A percentile compares a stretch with the other conserved stretches of the same genome.
These are phyloP conservation scores for Durusdinium trenchii DNA, from an alignment of 73 alveolate species.

Conservation along the genomic window DNA sequence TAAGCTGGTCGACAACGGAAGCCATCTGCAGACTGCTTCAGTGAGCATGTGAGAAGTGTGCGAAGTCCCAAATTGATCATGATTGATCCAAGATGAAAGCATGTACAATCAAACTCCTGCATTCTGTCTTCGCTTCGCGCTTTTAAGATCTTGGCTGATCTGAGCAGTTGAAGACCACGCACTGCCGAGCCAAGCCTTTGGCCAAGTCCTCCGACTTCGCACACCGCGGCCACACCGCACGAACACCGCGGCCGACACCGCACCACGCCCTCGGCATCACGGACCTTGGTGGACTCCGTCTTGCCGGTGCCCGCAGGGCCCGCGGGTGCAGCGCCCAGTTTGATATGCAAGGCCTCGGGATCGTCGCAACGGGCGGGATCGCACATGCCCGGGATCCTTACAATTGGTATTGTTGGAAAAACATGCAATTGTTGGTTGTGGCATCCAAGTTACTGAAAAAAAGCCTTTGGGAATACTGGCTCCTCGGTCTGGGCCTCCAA, in stretches of 20 bases:
- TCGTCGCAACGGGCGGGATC: not conserved
- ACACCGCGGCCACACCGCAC: no score
- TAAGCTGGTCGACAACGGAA: no score
- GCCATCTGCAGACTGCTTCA: no score
- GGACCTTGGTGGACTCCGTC: slow-evolving; percentile 99
- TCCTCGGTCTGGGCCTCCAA: not conserved
- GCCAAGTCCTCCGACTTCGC: slow-evolving; percentile 98
- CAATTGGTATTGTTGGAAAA: no score
- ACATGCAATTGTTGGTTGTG: no score
- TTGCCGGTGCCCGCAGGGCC: slow-evolving; percentile 99
- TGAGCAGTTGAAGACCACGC: slow-evolving; percentile 99
- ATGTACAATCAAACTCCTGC: no score
- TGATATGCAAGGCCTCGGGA: slow-evolving; percentile 98
- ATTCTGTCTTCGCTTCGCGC: not conserved
- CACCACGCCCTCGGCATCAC: not conserved
- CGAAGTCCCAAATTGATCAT: no score
- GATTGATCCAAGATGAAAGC: not conserved
- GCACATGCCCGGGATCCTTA: no score
- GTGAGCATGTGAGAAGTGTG: no score
- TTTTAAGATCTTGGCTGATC: slow-evolving; percentile 97
- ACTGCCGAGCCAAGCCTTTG: slow-evolving; percentile 99
- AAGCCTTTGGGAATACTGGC: no score
- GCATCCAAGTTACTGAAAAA: no score
- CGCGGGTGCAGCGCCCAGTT: slow-evolving; percentile 99
- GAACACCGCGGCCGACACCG: no score